Evolutionary conservation across 2,329 filamentous ascomycete species (phyloP).

Genomic region (Penicillium thymicola): DNA sequence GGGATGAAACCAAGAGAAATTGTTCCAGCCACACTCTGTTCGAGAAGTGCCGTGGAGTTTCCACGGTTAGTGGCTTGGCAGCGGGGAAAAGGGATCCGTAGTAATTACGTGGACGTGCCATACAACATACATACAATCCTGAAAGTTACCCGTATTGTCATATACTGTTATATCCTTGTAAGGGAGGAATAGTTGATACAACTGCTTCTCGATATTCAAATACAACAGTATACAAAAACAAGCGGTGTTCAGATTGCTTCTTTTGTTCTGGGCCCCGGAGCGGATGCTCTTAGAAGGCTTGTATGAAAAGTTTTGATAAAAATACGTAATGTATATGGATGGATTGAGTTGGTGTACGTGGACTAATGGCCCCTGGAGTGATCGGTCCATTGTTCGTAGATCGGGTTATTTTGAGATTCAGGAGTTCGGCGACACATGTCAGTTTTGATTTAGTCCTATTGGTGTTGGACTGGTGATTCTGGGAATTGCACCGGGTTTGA

Average conservation of each 20-base stretch:
- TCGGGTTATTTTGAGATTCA: neutral
- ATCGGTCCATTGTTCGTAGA: neutral
- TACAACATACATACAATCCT: neutral
- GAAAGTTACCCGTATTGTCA: neutral
- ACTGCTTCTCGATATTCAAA: neutral
- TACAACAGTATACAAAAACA: neutral
- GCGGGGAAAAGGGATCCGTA: neutral
- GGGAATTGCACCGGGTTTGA: neutral
- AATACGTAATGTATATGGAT: neutral
- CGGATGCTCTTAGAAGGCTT: neutral
- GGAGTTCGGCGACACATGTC: neutral
- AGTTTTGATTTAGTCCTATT: neutral
- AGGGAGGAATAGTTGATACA: neutral
- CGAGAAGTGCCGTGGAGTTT: neutral
- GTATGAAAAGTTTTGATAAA: neutral
- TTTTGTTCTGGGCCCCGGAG: neutral
- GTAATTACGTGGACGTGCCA: neutral
- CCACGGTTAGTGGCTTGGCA: conserved; percentile 15
- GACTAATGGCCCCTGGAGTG: neutral
- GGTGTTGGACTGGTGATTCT: neutral
- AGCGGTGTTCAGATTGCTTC: neutral
- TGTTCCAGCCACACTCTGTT: conserved; percentile 2
- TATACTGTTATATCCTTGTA: neutral
- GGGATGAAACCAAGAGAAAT: conserved; percentile 2
- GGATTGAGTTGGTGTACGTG: neutral